phyloP scores from a whole-genome alignment of 1,139 yeast species.

The Yamadazyma dendronema region DNA sequence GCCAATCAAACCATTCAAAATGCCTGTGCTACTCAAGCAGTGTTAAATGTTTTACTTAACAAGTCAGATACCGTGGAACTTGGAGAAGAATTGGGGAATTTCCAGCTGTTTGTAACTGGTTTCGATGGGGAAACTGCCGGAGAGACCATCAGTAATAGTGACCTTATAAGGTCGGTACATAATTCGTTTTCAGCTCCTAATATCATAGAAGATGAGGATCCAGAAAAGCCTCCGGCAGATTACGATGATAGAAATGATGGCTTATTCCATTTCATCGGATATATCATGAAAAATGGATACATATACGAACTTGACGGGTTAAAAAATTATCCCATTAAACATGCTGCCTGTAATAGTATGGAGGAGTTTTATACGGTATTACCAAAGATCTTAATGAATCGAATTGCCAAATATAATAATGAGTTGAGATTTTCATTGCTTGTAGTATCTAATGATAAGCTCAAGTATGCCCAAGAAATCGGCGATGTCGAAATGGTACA shows the following conservation, averaged over 20 bases:
- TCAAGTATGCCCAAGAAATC: slow-evolving; percentile 31
- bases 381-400: slow-evolving; percentile 41
- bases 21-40: slow-evolving; percentile 80
- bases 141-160: slow-evolving; percentile 63
- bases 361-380: slow-evolving; percentile 45
- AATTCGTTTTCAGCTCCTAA: slow-evolving; percentile 64
- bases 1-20: slow-evolving; percentile 68
- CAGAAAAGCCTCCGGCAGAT: slow-evolving; percentile 22
- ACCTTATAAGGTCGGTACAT: slow-evolving; percentile 55
- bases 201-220: slow-evolving; percentile 47
- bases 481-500: slow-evolving; percentile 36
- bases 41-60: slow-evolving; percentile 55
- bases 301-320: slow-evolving; percentile 71
- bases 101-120: slow-evolving; percentile 50
- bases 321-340: slow-evolving; percentile 56
- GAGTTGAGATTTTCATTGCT: slow-evolving; percentile 62
- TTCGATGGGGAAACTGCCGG: slow-evolving; percentile 63
- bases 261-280: slow-evolving; percentile 63
- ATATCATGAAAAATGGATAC: slow-evolving; percentile 41
- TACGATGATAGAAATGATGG: slow-evolving; percentile 51
- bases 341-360: slow-evolving; percentile 38
- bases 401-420: slow-evolving; percentile 47
- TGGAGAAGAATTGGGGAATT: slow-evolving; percentile 50
- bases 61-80: slow-evolving; percentile 35
- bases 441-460: slow-evolving; percentile 54